These are phyloP conservation scores for Lactarius hatsudake DNA, from an alignment of 768 basidiomycete species.

Conservation along the genomic window DNA sequence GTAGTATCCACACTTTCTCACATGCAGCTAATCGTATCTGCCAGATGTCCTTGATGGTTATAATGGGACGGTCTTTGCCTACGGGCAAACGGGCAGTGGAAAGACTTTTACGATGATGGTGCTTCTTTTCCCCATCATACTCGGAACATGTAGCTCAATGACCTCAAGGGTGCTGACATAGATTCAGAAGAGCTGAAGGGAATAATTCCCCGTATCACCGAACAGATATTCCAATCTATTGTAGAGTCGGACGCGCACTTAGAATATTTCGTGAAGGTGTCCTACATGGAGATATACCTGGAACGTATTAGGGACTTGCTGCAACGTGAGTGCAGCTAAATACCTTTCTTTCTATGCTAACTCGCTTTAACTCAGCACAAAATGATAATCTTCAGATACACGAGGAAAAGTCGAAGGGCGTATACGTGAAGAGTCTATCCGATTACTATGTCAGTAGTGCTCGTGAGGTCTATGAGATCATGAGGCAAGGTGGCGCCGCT, in stretches of 20 bases:
- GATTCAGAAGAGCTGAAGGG: conserved; percentile 91
- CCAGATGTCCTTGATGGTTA: conserved; percentile 97
- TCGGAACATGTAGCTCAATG: neutral
- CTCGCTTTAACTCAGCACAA: conserved; percentile 54
- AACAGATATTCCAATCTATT: conserved; percentile 98
- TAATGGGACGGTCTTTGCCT: conserved; percentile 93
- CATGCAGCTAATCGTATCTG: conserved; percentile 4
- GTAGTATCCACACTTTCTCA: conserved; percentile 2
- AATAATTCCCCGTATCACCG: conserved; percentile 96
- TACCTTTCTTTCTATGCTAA: neutral
- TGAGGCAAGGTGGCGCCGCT: conserved; percentile 92
- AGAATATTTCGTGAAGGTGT: conserved; percentile 98
- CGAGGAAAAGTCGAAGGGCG: conserved; percentile 95
- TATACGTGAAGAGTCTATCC: conserved; percentile 96
- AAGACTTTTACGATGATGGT: conserved; percentile 99
- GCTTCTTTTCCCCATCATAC: conserved; percentile 25
- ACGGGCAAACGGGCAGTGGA: conserved; percentile 84
- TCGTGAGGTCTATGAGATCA: conserved; percentile 96
- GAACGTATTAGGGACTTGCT: conserved; percentile 94
- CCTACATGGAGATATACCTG: conserved; percentile 99
- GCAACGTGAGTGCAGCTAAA: conserved; percentile 69
- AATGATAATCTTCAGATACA: conserved; percentile 99
- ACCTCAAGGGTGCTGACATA: conserved; percentile 87
- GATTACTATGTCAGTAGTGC: conserved; percentile 98
- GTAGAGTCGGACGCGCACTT: conserved; percentile 91